phyloP scores from a whole-genome alignment of 805 yeast genomes.

The Yamadazyma philogaea region DNA sequence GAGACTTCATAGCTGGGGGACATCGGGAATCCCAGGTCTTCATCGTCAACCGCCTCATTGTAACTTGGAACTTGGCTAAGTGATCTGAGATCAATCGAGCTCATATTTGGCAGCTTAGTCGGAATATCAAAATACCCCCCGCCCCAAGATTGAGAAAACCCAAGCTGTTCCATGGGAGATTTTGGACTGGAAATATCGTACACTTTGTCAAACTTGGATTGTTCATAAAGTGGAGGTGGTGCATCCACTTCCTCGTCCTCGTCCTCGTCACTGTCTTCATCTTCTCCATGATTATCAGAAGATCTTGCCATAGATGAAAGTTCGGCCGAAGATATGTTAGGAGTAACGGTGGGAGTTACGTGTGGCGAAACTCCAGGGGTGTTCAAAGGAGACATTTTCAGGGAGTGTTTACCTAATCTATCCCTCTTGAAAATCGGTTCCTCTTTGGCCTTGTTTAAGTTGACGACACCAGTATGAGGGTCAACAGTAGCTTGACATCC shows the following conservation, averaged over 20 bases:
- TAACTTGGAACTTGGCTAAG: slow-evolving; percentile 38
- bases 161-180: slow-evolving; percentile 37
- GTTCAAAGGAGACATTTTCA: slow-evolving; percentile 7
- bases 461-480: slow-evolving; percentile 22
- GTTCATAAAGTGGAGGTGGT: slow-evolving; percentile 45
- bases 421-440: slow-evolving; percentile 32
- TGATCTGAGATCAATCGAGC: slow-evolving; percentile 20
- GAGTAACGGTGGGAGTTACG: slow-evolving; percentile 4
- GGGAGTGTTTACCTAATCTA: slow-evolving; percentile 7
- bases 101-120: neutral
- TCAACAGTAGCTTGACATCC: slow-evolving; percentile 35
- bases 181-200: slow-evolving; percentile 34
- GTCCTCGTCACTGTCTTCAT: slow-evolving; percentile 17
- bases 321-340: slow-evolving; percentile 9
- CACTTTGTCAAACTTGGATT: slow-evolving; percentile 35
- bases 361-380: slow-evolving; percentile 8
- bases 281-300: slow-evolving; percentile 11
- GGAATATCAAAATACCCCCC: slow-evolving; percentile 36
- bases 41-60: slow-evolving; percentile 38
- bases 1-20: slow-evolving; percentile 21
- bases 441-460: slow-evolving; percentile 18
- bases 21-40: slow-evolving; percentile 25
- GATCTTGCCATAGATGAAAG: slow-evolving; percentile 1
- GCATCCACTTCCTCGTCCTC: slow-evolving; percentile 24
- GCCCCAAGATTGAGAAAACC: slow-evolving; percentile 3